Base-by-base conservation (phyloP, 495 filamentous ascomycete genomes). In the Podospora australis region DNA sequence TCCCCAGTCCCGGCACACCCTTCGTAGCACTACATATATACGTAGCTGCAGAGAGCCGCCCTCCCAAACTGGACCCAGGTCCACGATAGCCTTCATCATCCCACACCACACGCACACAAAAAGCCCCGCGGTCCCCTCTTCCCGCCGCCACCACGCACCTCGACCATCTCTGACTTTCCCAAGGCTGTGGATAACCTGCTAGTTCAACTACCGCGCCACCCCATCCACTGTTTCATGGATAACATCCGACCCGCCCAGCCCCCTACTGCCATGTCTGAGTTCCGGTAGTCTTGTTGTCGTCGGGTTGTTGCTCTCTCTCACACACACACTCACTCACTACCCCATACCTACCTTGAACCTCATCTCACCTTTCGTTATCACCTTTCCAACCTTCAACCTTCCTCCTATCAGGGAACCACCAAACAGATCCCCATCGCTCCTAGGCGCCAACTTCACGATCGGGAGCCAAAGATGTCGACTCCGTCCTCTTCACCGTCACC, bases 401-500 rank as follows among this genome's bases (percentile, higher is more conserved):
- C 13, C 17, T 38, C 25, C 34, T 46, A 13, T 25, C 20, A 30
- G 19, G n/a, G n/a, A 14, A 24, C 14, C 42, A 42, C n/a, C 42
- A 16, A 39, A 26, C 39, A 46, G 50, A 14, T 14, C 10, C 19
- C 22, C 22, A 36, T 38, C 36, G 21, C 52, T 45, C 40, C 14
- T 20, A 24, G n/a, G 30, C 29, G 14, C 19, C 19, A 20, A 32
- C 21, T 22, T 39, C 14, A 10, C 49, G 9, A 19, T 41, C 28
- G 23, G 50, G 46, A 48, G 39, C 53, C n/a, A 25, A 42, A 45
- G 30, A 64, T 59, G 59, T 62, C 60, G 44, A 36, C 30, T 3
- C 50, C 42, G 14, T 59, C 61, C n/a, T 35, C 41, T 0, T 57
- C 63, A 3, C 58, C 60, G 16, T 68, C 65, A 25, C 65, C 65